Conservation (phyloP, 2,329 filamentous ascomycete genomes). For the Graphilbum fragrans region DNA sequence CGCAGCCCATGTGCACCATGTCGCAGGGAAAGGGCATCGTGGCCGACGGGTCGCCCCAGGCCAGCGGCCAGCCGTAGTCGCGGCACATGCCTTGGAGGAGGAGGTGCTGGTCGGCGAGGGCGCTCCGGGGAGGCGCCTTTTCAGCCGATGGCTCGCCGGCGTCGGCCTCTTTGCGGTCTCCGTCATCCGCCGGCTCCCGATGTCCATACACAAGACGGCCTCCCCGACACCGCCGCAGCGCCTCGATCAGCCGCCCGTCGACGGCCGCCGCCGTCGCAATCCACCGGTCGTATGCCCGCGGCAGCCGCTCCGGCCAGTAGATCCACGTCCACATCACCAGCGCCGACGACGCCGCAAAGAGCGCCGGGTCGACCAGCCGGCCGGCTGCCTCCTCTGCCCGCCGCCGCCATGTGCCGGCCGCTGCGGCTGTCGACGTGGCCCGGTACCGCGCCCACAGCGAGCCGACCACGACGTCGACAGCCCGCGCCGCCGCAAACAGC, state of each 20-base stretch:
- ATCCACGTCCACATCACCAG: constrained; percentile 87
- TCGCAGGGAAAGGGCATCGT: constrained; percentile 69
- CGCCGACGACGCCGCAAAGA: constrained; percentile 62
- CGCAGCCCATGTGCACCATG: constrained; percentile 70
- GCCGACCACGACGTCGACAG: constrained; percentile 58
- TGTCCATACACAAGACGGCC: constrained; percentile 59
- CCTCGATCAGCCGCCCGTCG: constrained; percentile 61
- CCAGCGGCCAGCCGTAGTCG: constrained; percentile 55
- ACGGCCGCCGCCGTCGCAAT: constrained; percentile 66
- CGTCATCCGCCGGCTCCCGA: constrained; percentile 47
- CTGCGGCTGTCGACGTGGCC: constrained; percentile 27
- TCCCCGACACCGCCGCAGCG: constrained; percentile 53
- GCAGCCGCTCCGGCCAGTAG: constrained; percentile 59
- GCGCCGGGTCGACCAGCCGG: constrained; percentile 46
- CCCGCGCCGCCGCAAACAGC: constrained; percentile 62
- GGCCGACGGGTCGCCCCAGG: constrained; percentile 59
- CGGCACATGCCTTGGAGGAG: constrained; percentile 60
- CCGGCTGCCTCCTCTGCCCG: constrained; percentile 25
- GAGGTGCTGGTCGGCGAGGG: constrained; percentile 38
- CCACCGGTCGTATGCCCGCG: constrained; percentile 67
- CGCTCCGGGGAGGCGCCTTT: too few species aligned
- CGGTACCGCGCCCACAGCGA: constrained; percentile 48
- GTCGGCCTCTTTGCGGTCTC: background rate
- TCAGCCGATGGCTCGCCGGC: too few species aligned
- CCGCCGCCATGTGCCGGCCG: constrained; percentile 27